phyloP scores from a whole-genome alignment of 2,329 filamentous ascomycete species.

The Aspergillus quadricinctus region DNA sequence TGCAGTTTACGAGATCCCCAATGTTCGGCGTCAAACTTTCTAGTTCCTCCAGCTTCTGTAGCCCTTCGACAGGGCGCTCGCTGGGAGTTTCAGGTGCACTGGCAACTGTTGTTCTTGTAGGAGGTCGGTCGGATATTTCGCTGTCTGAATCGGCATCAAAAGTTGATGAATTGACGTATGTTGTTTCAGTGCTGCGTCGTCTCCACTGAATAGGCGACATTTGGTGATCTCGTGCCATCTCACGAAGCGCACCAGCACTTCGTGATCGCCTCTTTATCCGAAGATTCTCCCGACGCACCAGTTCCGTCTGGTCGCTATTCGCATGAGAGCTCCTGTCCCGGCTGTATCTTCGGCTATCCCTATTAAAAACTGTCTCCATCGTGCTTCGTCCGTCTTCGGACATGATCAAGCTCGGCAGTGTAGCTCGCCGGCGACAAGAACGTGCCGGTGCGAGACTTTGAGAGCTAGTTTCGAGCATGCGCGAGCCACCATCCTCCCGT shows the following conservation, averaged over 20 bases:
- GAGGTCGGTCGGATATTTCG: constrained; percentile 21
- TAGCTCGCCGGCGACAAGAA: constrained; percentile 36
- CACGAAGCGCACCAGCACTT: constrained; percentile 40
- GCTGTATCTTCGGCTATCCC: constrained; percentile 10
- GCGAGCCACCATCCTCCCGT: constrained; percentile 17
- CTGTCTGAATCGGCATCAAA: constrained; percentile 27
- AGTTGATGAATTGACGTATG: constrained; percentile 33
- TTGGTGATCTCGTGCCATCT: constrained; percentile 30
- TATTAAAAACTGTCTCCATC: constrained; percentile 21
- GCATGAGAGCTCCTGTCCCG: constrained; percentile 10
- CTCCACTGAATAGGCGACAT: constrained; percentile 41
- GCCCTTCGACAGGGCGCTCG: constrained; percentile 17
- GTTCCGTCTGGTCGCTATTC: constrained; percentile 14
- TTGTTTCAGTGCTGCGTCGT: constrained; percentile 36
- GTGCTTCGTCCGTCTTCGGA: constrained; percentile 36
- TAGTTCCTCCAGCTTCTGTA: constrained; percentile 10
- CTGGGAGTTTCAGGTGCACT: constrained; percentile 20
- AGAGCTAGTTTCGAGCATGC: constrained; percentile 17
- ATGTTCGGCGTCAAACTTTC: constrained; percentile 31
- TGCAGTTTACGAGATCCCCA: constrained; percentile 34
- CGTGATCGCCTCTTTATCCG: constrained; percentile 41
- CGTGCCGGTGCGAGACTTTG: constrained; percentile 17
- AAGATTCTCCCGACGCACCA: constrained; percentile 17
- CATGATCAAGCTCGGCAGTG: constrained; percentile 42
- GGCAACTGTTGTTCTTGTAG: constrained; percentile 26